A percentile compares a stretch with the other conserved stretches of the same genome.
phyloP scores from a whole-genome alignment of 164 flowering plant species.

The Macadamia integrifolia region DNA sequence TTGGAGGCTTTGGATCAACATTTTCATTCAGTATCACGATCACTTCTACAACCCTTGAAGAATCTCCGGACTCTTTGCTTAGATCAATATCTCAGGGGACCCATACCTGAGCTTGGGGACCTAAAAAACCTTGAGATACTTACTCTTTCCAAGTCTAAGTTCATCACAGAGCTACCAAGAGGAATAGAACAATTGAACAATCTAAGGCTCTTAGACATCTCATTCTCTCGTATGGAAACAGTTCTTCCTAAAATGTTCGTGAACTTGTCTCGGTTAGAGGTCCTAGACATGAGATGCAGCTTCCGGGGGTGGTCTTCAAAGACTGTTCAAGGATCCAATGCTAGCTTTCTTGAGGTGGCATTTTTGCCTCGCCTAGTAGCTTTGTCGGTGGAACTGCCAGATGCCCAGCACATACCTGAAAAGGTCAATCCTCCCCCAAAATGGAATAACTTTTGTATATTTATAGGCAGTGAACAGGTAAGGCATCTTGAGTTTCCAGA shows the following conservation, averaged over 20 bases:
- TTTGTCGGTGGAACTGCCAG: background rate
- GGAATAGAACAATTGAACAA: constrained; percentile 14
- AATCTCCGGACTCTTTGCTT: constrained; percentile 6
- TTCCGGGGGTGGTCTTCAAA: constrained; percentile 13
- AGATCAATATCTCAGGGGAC: background rate
- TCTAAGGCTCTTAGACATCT: constrained; percentile 15
- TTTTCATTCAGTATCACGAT: background rate
- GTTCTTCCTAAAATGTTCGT: constrained; percentile 13
- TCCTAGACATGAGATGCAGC: constrained; percentile 12
- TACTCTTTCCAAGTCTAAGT: background rate
- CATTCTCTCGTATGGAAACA: background rate
- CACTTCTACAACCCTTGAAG: background rate
- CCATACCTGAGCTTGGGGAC: constrained; percentile 1
- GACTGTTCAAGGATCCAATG: too few species aligned
- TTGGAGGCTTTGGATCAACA: too few species aligned
- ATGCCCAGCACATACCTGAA: background rate
- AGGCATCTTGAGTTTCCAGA: too few species aligned
- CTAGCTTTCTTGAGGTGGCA: constrained; percentile 4
- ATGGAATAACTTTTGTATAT: too few species aligned
- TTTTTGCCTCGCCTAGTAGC: background rate
- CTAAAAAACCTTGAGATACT: constrained; percentile 6
- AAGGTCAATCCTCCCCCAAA: too few species aligned
- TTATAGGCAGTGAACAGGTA: too few species aligned
- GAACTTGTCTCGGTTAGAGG: constrained; percentile 16
- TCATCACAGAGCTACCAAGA: constrained; percentile 1